Base-by-base conservation (phyloP, 192 early-diverging fungal genomes). In the Rhizoclosmatium sp. region DNA sequence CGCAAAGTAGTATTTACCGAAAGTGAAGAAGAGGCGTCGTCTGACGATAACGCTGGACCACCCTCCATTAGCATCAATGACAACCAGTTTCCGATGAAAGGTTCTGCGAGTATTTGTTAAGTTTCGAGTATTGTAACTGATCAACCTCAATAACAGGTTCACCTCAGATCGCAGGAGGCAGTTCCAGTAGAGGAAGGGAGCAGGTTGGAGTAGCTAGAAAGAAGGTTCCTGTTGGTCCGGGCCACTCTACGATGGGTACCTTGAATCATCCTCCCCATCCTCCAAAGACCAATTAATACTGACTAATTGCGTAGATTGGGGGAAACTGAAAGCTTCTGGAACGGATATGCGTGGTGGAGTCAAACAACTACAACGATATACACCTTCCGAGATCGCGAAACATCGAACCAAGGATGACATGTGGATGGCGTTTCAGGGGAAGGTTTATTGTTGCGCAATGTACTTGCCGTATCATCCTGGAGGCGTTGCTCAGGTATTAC, bases 391-490 rank as follows among this genome's bases (percentile, higher is more conserved):
- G 21, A 71, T 99, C 44, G 89, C 89, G 21, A 69, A 85, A 48
- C 96, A 99, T 81, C 92, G 91, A 56, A 89, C 86, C 60, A 81
- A 87, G 65, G 90, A 93, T 44, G 95, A 98, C 83, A 88, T 92
- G 49, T 97, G 98, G 96, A 95, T 95, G 75, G 92, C 93, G 16
- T 87, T 98, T 58, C 89, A 91, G 31, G 94, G 95, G 40, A 96
- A 95, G 80, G 92, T 99, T 1, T 99, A 97, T 85, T 97, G 97
- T 80, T 87, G 95, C 58, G 97, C 96, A 42, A 83, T 90, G 3
- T 98, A 98, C 82, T 39, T 96, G 16, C 91, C 93, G 51, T 99
- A 93, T 81, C 96, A 97, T 82, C 96, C 95, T 44, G 97, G 98
- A 41, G 98, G 96, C 58, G 87, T 75, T 23, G 75, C 68, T 23